Evolutionary conservation across 306 rosid genomes (phyloP), one percentile per base, ranked within the genome.

Genomic region (Betula pendula): DNA sequence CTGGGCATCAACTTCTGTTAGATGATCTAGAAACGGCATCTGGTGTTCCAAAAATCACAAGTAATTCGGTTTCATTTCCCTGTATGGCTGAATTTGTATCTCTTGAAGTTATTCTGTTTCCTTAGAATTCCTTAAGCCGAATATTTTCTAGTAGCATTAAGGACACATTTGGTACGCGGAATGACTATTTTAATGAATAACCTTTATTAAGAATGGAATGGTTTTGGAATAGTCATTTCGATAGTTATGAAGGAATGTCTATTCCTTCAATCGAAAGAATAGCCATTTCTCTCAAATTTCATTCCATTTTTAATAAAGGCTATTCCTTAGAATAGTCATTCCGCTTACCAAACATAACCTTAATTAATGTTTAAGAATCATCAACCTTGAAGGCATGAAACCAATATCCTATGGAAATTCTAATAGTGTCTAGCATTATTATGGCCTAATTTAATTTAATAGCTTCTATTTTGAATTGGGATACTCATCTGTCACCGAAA

Each of bases 1-100:
- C 83, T 85, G 79, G 85, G 51, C 80, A 77, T 76, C 79, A 72
- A 72, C 79, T 75, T 73, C 72, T 79, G 44, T 81, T 86, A 77
- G 89, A 84, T 87, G 89, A 72, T 82, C 77, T 67, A 45, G 89
- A 77, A 77, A 79, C 80, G 55, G 83, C 60, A 74, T 86, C 86
- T 86, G 85, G 77, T 80, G 88, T 76, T 75, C 71, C 85, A 83
- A 84, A 77, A 81, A 74, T 81, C 71, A 75, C 40, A 73, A 75
- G 88, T 71, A 75, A 81, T 62, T 68, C 58, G 31, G 83, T 80
- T 74, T 80, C 74, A 68, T 75, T 51, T 74, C 51, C 76, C 74
- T 52, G 87, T 88, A 81, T 85, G 92, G 76, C 81, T 75, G 75
- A 74, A 68, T 77, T 72, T 83, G 17, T 43, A 42, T 59, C 72